Base-by-base conservation (phyloP, 2,329 filamentous ascomycete genomes). In the Trichoderma sp. region DNA sequence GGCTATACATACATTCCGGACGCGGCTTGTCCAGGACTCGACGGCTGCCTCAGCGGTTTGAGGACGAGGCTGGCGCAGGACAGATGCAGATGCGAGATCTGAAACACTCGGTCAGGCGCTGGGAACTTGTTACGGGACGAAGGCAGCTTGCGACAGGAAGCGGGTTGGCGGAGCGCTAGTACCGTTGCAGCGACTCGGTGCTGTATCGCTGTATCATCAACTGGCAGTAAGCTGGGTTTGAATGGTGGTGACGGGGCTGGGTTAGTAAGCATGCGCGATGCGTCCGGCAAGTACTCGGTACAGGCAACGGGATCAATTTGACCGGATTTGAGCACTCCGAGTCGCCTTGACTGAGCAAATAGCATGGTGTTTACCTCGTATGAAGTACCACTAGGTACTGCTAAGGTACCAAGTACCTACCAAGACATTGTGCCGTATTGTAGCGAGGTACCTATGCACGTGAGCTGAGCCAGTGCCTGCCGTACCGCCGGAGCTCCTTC, bases 71-170 rank as follows among this genome's bases (percentile, higher is more conserved):
- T 35, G 50, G 35, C 50, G 61, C 61, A 54, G 34, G 27, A 48
- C 42, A 34, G 42, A 34, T 19, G 32, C 61, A 53, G 52, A 57
- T 34, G 63, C 52, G 37, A 56, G 52, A 48, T 48, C 19, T 45
- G 50, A 65, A 65, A 48, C 63, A 54, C 22, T 32, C 37, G 50
- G 50, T 35, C 52, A 27, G 29, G 27, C 34, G 61, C 27, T 45
- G 37, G 48, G 32, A 29, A 7, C 29, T 15, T 32, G 39, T 39
- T 63, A 7, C 22, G 32, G 19, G 52, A 29, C 59, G 17, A 63
- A 53, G 59, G 32, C 37, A 65, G 63, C 63, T 56, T 56, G 63
- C 52, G 63, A 65, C 63, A 42, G 52, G 63, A 65, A 56, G 61
- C 61, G 27, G 56, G 25, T 42, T 29, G 19, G 63, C 42, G 45